These are phyloP conservation scores for Chenopodium quinoa DNA, from an alignment of 148 eudicot genomes.

Conservation along the genomic window DNA sequence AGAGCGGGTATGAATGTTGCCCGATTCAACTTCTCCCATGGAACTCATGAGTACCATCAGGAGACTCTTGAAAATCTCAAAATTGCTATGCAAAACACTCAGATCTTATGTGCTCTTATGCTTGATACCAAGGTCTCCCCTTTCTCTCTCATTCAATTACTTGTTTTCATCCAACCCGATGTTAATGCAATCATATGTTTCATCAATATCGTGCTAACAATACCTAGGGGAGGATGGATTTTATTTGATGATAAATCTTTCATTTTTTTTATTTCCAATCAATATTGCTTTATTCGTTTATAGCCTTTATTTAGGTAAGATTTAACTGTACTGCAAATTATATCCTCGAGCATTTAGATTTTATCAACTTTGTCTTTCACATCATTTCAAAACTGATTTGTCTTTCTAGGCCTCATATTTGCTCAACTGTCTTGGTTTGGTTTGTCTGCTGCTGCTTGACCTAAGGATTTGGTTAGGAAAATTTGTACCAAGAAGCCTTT, in stretches of 20 bases:
- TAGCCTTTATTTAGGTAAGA: no score
- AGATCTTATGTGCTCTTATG: constrained; percentile 67
- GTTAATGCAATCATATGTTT: no score
- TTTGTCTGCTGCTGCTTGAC: not conserved
- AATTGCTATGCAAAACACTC: constrained; percentile 63
- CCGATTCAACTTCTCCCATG: constrained; percentile 67
- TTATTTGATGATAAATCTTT: no score
- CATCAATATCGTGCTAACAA: no score
- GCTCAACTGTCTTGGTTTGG: not conserved
- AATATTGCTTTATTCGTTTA: no score
- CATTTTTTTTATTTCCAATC: no score
- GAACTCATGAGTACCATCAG: constrained; percentile 62
- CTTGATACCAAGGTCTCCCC: constrained; percentile 61
- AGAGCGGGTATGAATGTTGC: constrained; percentile 71
- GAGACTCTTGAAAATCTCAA: constrained; percentile 62
- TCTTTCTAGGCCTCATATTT: not conserved
- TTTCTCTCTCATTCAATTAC: not conserved
- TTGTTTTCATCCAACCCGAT: not conserved
- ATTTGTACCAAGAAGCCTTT: not conserved
- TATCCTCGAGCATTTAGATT: not conserved
- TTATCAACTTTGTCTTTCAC: not conserved
- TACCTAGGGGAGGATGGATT: not conserved
- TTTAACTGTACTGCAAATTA: no score
- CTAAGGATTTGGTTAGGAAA: not conserved
- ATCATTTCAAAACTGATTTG: not conserved